Conservation (phyloP, 1,139 yeast species). For the Diutina catenulata region DNA sequence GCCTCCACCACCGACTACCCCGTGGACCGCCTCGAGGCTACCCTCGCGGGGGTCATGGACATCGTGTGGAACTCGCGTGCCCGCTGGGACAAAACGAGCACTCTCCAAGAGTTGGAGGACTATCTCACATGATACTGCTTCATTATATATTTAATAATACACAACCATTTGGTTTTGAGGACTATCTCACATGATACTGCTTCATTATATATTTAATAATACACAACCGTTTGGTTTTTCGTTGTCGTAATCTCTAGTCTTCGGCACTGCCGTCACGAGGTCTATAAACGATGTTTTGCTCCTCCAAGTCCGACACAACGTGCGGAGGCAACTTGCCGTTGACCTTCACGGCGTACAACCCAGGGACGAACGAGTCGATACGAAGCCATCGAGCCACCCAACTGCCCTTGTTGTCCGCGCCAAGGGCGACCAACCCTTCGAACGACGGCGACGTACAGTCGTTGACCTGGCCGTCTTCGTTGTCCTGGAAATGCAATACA, state of each 20-base stretch:
- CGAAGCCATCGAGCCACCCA: slow-evolving; percentile 99
- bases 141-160: too few relatives aligned
- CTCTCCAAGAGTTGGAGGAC: slow-evolving; percentile 18
- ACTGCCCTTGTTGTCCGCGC: slow-evolving; percentile 66
- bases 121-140: too few relatives aligned
- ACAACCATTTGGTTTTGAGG: neutral
- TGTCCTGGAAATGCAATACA: slow-evolving; percentile 63
- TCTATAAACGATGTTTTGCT: slow-evolving; percentile 69
- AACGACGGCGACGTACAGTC: slow-evolving; percentile 95
- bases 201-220: too few relatives aligned
- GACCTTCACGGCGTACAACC: slow-evolving; percentile 87
- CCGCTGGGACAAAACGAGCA: slow-evolving; percentile 50
- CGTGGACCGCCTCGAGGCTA: slow-evolving; percentile 63
- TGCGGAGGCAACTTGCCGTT: slow-evolving; percentile 89
- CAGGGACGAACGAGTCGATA: slow-evolving; percentile 81
- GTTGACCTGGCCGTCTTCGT: slow-evolving; percentile 72
- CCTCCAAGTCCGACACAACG: slow-evolving; percentile 58
- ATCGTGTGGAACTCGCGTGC: slow-evolving; percentile 61
- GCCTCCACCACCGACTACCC: slow-evolving; percentile 36
- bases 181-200: too few relatives aligned
- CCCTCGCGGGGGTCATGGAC: slow-evolving; percentile 64
- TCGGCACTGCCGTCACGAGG: slow-evolving; percentile 96
- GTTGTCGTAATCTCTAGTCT: slow-evolving; percentile 34
- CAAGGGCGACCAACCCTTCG: slow-evolving; percentile 89
- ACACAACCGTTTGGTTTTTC: slow-evolving; percentile 2